Evolutionary conservation across 2,329 filamentous ascomycete genomes (phyloP), one percentile per base, ranked within the genome.

Genomic region (Leptosphaerulina australis): DNA sequence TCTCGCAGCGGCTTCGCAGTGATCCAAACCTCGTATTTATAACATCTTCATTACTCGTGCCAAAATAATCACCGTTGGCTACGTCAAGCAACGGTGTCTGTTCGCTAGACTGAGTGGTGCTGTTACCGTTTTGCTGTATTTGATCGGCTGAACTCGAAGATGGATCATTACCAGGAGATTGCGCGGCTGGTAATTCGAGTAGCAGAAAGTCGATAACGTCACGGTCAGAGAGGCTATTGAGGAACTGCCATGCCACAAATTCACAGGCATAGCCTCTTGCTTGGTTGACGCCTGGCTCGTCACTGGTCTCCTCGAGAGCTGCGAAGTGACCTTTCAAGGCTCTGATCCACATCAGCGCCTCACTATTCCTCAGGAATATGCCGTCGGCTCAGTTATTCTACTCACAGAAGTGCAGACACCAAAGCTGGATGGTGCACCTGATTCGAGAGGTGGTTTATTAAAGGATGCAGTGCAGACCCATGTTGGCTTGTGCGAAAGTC

Each of bases 231-330:
- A 91, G 76, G 45, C 84, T 84, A 12, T 84, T 84, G 26, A 92
- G 77, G 60, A 91, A 90, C 29, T 88, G 83, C 87, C 88, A 91
- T 28, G 89, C 89, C 11, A 91, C 87, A 54, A 91, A 88, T 74
- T 93, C 89, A 66, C 88, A 92, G 21, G 87, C 88, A 65, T 84
- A 83, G 15, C 87, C 87, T 44, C 88, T 81, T 11, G 87, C 83
- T 49, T 88, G 82, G 49, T 85, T 83, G 24, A 92, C 74, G 3
- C 85, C 84, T 51, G 83, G 83, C 50, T 88, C 81, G 41, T 79
- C 77, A 39, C 81, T 79, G 37, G 78, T 78, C 37, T 70, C 68
- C 55, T 88, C 86, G 25, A 80, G 76, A 10, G 83, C 80, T 18
- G 82, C 76, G 53, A 87, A 93, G 65, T 92, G 88, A 79, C 87